Evolutionary conservation across 306 rosid species (phyloP).

Genomic region (Amphicarpaea edgeworthii): DNA sequence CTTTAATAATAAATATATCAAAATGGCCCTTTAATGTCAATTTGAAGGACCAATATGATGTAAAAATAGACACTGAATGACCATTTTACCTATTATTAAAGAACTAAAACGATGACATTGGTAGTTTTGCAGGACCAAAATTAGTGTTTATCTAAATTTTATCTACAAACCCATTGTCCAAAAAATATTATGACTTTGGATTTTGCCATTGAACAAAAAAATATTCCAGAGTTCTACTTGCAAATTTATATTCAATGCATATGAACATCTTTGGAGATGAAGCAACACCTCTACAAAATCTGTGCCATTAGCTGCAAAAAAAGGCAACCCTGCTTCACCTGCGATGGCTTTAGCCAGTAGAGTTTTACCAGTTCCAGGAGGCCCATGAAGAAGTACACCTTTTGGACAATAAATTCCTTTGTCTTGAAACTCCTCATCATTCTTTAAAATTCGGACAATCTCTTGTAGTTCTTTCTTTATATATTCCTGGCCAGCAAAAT

Average conservation of each 20-base stretch:
- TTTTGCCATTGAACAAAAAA: conserved; percentile 35
- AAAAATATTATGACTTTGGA: conserved; percentile 31
- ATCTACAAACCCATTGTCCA: conserved; percentile 11
- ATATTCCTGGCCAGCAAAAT: conserved; percentile 99
- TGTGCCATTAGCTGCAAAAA: conserved; percentile 97
- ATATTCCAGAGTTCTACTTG: conserved; percentile 26
- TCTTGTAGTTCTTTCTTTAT: conserved; percentile 96
- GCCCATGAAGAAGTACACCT: conserved; percentile 98
- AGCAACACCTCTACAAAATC: conserved; percentile 94
- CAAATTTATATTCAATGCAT: conserved; percentile 35
- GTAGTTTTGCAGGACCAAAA: conserved; percentile 1
- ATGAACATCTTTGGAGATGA: conserved; percentile 44
- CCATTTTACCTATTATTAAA: conserved; percentile 23
- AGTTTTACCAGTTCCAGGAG: conserved; percentile 99
- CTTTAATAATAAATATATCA: conserved; percentile 14
- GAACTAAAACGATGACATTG: conserved; percentile 18
- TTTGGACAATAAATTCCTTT: conserved; percentile 96
- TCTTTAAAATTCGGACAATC: conserved; percentile 87
- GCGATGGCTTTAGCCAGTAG: conserved; percentile 98
- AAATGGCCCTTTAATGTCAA: neutral
- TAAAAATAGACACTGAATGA: neutral
- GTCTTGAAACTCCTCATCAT: conserved; percentile 93
- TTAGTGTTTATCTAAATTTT: conserved; percentile 25
- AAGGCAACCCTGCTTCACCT: conserved; percentile 98
- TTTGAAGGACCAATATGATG: conserved; percentile 27